Conservation (phyloP, 441 rosid species). For the Syzygium syzygioides region DNA sequence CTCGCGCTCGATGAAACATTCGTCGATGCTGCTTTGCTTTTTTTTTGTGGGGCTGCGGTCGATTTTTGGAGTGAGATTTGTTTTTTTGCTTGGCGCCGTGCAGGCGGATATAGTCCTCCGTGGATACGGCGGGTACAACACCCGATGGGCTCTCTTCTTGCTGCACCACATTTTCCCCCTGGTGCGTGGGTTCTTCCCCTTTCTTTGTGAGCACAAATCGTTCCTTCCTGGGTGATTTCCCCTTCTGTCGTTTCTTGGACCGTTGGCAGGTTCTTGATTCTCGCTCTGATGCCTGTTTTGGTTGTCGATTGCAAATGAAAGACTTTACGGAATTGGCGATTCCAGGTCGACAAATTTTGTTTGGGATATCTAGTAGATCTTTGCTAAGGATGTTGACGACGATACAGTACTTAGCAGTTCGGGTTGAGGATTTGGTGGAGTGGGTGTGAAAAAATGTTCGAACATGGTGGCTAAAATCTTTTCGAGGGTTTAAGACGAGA, state of each 20-base stretch:
- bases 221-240: neutral
- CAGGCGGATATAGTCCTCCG: constrained; percentile 79
- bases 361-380: neutral
- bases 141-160: constrained; percentile 92
- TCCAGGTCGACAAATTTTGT: neutral
- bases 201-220: neutral
- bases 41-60: neutral
- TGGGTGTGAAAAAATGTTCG: neutral
- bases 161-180: constrained; percentile 70
- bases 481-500: neutral
- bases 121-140: constrained; percentile 94
- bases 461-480: neutral
- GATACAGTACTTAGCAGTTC: neutral
- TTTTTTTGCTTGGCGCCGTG: neutral
- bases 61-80: neutral
- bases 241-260: neutral
- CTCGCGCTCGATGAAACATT: neutral
- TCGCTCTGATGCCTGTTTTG: neutral
- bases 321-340: neutral
- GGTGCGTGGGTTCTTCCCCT: constrained; percentile 24
- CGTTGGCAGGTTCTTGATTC: neutral
- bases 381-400: neutral
- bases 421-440: neutral
- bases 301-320: neutral
- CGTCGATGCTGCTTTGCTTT: neutral